Conservation (phyloP, 306 rosid species). For the Comarum palustre region DNA sequence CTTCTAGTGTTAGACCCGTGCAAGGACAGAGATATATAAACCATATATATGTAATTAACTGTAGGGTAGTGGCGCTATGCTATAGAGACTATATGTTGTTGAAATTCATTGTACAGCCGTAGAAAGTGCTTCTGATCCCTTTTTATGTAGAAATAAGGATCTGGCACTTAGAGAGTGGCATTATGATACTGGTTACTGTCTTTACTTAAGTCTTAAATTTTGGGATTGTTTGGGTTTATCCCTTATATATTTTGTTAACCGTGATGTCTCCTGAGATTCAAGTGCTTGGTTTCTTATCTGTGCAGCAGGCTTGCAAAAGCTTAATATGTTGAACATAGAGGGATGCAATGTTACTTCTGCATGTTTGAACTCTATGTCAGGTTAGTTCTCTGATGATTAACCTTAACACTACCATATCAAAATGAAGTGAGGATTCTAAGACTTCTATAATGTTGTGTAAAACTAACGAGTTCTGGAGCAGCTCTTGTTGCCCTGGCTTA, state of each 20-base stretch:
- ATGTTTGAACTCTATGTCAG: constrained; percentile 53
- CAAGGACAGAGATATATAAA: neutral
- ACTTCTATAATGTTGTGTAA: neutral
- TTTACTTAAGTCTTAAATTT: constrained; percentile 1
- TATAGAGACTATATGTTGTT: neutral
- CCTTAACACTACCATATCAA: neutral
- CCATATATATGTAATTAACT: neutral
- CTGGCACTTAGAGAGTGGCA: neutral
- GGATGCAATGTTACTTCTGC: constrained; percentile 58
- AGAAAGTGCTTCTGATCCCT: neutral
- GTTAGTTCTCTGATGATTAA: constrained; percentile 24
- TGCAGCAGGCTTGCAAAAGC: constrained; percentile 57
- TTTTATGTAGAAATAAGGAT: neutral
- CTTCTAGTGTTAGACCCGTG: neutral
- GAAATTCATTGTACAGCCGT: neutral
- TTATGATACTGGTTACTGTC: neutral
- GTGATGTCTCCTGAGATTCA: constrained; percentile 11
- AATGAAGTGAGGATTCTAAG: neutral
- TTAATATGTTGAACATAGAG: constrained; percentile 50
- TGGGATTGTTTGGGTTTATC: neutral
- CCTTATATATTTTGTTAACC: neutral
- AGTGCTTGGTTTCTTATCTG: constrained; percentile 20
- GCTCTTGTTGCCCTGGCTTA: constrained; percentile 48
- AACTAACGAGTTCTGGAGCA: constrained; percentile 22
- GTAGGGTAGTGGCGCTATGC: neutral